Evolutionary conservation across 192 early-diverging fungal genomes (phyloP).

Genomic region (Mortierella antarctica): DNA sequence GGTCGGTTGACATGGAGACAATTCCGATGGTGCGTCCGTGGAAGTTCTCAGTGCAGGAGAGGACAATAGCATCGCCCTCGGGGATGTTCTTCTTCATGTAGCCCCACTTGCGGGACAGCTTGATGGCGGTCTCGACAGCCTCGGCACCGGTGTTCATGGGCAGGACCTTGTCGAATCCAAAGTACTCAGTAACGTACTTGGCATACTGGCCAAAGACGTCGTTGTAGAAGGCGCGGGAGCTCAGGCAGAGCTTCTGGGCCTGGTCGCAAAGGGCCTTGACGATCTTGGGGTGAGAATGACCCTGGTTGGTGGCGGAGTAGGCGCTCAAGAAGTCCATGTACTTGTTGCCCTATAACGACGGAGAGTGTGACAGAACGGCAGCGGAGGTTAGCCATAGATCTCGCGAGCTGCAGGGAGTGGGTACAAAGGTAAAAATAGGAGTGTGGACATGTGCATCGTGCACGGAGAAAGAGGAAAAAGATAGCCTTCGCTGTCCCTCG

Average conservation of each 20-base stretch:
- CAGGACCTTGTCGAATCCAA: conserved; percentile 97
- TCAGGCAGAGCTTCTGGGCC: conserved; percentile 84
- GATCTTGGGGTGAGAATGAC: conserved; percentile 97
- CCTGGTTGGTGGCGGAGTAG: conserved; percentile 89
- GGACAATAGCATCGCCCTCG: conserved; percentile 82
- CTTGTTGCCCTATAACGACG: conserved; percentile 67
- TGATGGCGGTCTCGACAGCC: conserved; percentile 98
- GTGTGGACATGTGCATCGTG: no score
- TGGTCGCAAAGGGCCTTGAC: conserved; percentile 91
- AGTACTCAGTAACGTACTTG: conserved; percentile 92
- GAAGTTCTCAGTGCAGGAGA: conserved; percentile 91
- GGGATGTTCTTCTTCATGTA: conserved; percentile 92
- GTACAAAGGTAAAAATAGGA: no score
- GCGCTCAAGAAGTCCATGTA: conserved; percentile 92
- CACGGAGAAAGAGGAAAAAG: no score
- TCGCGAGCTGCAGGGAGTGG: no score
- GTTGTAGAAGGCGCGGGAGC: conserved; percentile 98
- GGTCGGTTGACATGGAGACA: conserved; percentile 96
- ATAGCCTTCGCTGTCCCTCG: no score
- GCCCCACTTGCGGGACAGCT: conserved; percentile 97
- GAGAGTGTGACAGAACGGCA: no score
- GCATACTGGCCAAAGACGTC: conserved; percentile 91
- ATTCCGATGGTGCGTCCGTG: conserved; percentile 95
- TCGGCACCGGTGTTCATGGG: conserved; percentile 99
- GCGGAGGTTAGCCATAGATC: no score